Evolutionary conservation across 2,329 filamentous ascomycete species (phyloP), one percentile per base, ranked within the genome.

Genomic region (Paradendryphiella salina): DNA sequence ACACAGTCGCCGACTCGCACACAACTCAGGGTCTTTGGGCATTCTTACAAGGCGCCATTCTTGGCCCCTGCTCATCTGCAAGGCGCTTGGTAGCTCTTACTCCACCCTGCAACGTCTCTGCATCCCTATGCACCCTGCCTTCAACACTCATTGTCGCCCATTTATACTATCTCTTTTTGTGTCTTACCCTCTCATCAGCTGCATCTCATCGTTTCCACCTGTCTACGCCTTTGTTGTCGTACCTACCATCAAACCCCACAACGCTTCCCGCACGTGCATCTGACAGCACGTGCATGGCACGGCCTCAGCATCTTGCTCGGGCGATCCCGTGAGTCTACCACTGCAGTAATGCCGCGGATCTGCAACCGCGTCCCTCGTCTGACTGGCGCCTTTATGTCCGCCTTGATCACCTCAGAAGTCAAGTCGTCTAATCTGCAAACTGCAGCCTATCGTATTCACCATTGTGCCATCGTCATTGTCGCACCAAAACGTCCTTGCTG

Each of bases 331-430:
- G 62, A 59, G 66, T 64, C 44, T 52, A 39, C n/a, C 45, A n/a
- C 45, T 26, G 23, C 23, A 26, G 8, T 10, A 21, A 44, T 48
- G 53, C 44, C 17, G 46, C 56, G 45, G 49, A 57, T 56, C 56
- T 61, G 57, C 58, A 55, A 51, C 55, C 55, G 38, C 54, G 5
- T 50, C 48, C 53, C 55, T 53, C 47, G 23, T 40, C 42, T 54
- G 47, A 42, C 57, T 40, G 36, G 10, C 38, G 46, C 55, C 48
- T 47, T 50, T 47, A 55, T 54, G 52, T 52, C 46, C 49, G 17
- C 50, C 40, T 47, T 59, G 61, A 63, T 67, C 60, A 66, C 46
- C 52, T 61, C 65, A 67, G 62, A 63, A 59, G 50, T 52, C 23
- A 54, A 58, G 18, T 38, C 44, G 42, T 61, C 65, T 67, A 58